These are phyloP conservation scores for Xylaria sp. DNA, from an alignment of 2,329 filamentous ascomycete species.

Conservation along the genomic window DNA sequence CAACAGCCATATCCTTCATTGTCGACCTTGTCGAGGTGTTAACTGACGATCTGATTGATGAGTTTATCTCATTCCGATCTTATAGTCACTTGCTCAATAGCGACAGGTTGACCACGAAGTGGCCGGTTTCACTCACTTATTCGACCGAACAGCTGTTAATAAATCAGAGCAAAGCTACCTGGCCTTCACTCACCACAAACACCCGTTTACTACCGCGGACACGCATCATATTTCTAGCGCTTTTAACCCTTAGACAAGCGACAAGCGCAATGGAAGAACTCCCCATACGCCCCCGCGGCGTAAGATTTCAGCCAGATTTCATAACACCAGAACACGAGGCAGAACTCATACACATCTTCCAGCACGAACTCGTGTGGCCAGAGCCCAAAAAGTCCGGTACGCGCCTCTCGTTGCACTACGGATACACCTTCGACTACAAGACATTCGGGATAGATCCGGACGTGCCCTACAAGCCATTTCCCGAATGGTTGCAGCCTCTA, in stretches of 20 bases:
- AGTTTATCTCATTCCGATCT: neutral
- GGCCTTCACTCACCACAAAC: neutral
- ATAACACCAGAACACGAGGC: conserved; percentile 57
- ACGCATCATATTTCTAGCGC: neutral
- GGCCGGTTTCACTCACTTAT: neutral
- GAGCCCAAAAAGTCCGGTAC: conserved; percentile 49
- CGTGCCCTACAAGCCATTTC: conserved; percentile 61
- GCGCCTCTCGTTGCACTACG: conserved; percentile 63
- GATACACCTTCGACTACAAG: conserved; percentile 68
- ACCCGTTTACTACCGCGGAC: no score
- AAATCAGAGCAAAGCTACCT: no score
- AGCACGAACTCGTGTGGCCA: conserved; percentile 58
- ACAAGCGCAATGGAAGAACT: conserved; percentile 36
- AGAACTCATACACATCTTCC: conserved; percentile 56
- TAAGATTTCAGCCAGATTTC: conserved; percentile 59
- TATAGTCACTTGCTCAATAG: neutral
- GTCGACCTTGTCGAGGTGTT: neutral
- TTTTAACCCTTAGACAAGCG: neutral
- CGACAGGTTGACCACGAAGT: neutral
- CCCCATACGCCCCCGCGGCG: conserved; percentile 49
- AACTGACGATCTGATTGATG: no score
- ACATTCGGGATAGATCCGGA: conserved; percentile 64
- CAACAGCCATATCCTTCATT: neutral
- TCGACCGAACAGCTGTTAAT: neutral
- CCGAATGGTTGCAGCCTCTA: conserved; percentile 60